phyloP scores from a whole-genome alignment of 2,329 filamentous ascomycete genomes.

The Ceratocystis huliohia region DNA sequence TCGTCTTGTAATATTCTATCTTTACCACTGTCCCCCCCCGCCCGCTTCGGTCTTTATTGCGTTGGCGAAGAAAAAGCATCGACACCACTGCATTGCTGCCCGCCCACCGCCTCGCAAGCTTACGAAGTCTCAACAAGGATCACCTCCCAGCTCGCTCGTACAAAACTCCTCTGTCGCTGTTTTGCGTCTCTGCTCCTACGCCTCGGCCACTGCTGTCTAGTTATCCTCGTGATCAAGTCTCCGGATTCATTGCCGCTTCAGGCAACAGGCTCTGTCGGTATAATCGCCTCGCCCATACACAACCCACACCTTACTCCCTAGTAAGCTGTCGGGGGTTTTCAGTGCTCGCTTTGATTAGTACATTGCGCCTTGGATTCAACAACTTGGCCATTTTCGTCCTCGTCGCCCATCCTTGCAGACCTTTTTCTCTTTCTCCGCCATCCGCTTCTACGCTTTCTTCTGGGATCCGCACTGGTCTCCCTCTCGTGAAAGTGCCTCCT shows the following conservation, averaged over 20 bases:
- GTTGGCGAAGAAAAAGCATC: conserved; percentile 3
- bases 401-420: background rate
- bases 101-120: conserved; percentile 1
- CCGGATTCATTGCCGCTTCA: conserved; percentile 4
- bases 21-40: background rate
- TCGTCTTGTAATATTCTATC: background rate
- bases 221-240: background rate
- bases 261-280: background rate
- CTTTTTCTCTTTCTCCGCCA: background rate
- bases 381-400: background rate
- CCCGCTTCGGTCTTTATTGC: background rate
- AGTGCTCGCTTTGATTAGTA: background rate
- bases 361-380: background rate
- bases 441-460: background rate
- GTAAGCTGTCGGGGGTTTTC: background rate
- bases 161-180: background rate
- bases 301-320: background rate
- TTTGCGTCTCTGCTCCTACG: background rate
- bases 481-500: background rate
- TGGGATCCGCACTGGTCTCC: background rate
- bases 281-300: background rate
- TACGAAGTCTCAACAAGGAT: conserved; percentile 2
- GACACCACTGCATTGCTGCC: conserved; percentile 7
- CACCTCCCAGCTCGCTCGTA: background rate
- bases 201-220: background rate